Evolutionary conservation across 345 rosid genomes (phyloP).

Genomic region (Eucalyptus sideroxylon): DNA sequence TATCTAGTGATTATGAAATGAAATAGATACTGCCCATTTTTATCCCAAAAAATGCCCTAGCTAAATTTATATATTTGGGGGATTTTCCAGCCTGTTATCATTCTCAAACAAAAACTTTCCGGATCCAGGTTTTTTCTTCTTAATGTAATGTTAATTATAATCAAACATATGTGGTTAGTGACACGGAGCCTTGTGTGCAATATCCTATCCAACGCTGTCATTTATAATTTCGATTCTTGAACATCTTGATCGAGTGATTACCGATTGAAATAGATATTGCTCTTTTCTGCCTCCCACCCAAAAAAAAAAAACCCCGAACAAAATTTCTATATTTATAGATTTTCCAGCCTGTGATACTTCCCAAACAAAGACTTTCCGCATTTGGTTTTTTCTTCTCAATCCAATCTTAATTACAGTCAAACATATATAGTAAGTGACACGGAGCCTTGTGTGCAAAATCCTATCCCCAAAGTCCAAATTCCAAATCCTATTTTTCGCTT

Average conservation of each 20-base stretch:
- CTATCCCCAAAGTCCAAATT: no score
- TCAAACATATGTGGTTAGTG: background rate
- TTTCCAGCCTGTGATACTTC: background rate
- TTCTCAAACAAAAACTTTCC: background rate
- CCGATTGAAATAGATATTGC: background rate
- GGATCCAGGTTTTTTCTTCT: background rate
- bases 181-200: background rate
- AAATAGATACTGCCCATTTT: background rate
- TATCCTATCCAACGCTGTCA: fast-evolving
- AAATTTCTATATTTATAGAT: background rate
- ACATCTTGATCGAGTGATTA: background rate
- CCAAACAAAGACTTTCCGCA: background rate
- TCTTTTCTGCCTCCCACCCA: background rate
- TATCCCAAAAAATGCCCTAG: background rate
- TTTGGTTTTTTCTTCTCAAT: background rate
- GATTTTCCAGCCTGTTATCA: background rate
- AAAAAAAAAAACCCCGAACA: background rate
- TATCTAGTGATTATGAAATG: no score
- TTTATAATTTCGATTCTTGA: background rate
- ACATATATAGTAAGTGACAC: no score
- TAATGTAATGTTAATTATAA: background rate
- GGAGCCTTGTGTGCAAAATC: no score
- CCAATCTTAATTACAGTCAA: background rate
- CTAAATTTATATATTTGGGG: background rate
- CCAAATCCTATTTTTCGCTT: no score